Base-by-base conservation (phyloP, 768 basidiomycete genomes). In the Krasilnikovozyma curviuscula region DNA sequence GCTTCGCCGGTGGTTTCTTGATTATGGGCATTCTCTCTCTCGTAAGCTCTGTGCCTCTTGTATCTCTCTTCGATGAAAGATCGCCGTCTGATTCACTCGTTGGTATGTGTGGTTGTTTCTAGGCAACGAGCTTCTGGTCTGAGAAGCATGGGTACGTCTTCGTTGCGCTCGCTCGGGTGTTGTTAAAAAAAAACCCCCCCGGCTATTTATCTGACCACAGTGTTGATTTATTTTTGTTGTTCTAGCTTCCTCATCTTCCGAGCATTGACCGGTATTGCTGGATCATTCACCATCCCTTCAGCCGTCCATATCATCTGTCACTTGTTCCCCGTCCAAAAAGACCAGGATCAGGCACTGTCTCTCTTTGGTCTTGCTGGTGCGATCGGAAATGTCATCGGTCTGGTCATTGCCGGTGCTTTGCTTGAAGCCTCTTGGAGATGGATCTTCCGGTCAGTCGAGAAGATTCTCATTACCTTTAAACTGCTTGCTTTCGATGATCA, bases 391-490 rank as follows among this genome's bases (percentile, higher is more conserved):
- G 57, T 59, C 18, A 53, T 59, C 43, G 58, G 56, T 30, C 54
- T 60, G 40, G 31, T 62, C 16, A 54, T 61, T 31, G 61, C 58
- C 21, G 62, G 61, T 54, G 55, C 61, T 19, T 58, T 62, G 54
- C 46, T 58, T 10, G 49, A 61, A n/a, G 58, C 61, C 18, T 40
- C 29, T 29, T 63, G 62, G 61, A 46, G 61, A 40, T 63, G 62
- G 62, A 61, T 58, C 41, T 63, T 63, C 56, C 44, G 62, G 30
- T 63, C n/a, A n/a, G n/a, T n/a, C n/a, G n/a, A n/a, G n/a, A n/a
- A n/a, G n/a, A n/a, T n/a, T n/a, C n/a, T n/a, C n/a, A n/a, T n/a
- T n/a, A n/a, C n/a, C n/a, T n/a, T n/a, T n/a, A n/a, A n/a, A n/a
- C n/a, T n/a, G n/a, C n/a, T n/a, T n/a, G n/a, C n/a, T n/a, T n/a